Percentiles rank a stretch among this genome's conserved stretches.
Conservation (phyloP, 163 green algal genomes). For the Chloromonas sp. region DNA sequence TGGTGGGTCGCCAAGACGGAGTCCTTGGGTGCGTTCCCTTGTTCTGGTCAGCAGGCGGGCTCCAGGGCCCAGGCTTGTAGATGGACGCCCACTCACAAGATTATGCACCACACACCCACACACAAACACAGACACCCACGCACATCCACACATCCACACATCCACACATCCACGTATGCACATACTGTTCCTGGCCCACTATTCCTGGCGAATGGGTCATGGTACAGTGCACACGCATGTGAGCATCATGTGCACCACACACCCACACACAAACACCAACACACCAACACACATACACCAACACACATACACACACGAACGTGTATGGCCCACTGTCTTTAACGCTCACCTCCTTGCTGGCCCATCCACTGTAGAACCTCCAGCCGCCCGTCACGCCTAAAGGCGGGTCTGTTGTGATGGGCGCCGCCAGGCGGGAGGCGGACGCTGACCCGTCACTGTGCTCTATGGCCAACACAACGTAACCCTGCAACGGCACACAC, state of each 20-base stretch:
- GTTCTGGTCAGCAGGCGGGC: too few species aligned
- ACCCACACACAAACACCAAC: too few species aligned
- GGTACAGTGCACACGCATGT: too few species aligned
- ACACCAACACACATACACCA: too few species aligned
- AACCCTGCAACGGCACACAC: neutral
- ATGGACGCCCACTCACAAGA: too few species aligned
- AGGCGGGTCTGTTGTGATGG: neutral
- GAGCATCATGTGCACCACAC: too few species aligned
- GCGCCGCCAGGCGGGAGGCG: neutral
- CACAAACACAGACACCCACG: neutral
- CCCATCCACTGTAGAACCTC: neutral
- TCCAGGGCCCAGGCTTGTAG: too few species aligned
- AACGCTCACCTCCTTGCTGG: neutral
- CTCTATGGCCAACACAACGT: constrained; percentile 6
- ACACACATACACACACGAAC: neutral
- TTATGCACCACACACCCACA: too few species aligned
- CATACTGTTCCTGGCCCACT: too few species aligned
- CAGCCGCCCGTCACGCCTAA: neutral
- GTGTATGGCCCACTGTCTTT: neutral
- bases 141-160: neutral
- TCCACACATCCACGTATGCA: neutral
- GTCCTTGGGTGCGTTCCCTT: too few species aligned
- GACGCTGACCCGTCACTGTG: neutral
- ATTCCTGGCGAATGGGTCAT: too few species aligned
- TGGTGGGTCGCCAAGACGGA: too few species aligned